Percentiles rank a stretch among this genome's conserved stretches.
phyloP scores from a whole-genome alignment of 768 basidiomycete genomes.

The Gymnopilus junonius region DNA sequence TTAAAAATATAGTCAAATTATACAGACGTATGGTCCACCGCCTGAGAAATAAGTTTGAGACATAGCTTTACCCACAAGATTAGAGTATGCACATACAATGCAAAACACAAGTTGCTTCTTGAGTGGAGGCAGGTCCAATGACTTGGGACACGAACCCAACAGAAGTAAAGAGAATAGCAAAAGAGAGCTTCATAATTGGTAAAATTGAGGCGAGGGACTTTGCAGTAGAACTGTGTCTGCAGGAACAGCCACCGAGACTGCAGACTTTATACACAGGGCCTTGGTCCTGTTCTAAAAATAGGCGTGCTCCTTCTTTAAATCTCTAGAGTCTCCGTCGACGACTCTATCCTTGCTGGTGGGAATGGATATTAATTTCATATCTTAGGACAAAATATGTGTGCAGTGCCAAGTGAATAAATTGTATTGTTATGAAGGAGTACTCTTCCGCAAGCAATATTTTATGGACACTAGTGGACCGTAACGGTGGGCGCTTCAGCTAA shows the following conservation, averaged over 20 bases:
- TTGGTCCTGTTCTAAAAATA: background rate
- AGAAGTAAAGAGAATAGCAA: background rate
- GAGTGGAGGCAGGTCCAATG: background rate
- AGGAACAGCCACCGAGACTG: background rate
- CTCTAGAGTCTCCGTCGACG: background rate
- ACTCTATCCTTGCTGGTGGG: background rate
- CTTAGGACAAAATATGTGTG: background rate
- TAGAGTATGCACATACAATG: background rate
- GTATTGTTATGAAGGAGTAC: background rate
- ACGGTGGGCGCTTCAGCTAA: background rate
- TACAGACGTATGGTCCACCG: constrained; percentile 15
- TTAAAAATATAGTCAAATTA: background rate
- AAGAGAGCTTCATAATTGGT: constrained; percentile 1
- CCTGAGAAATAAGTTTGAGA: background rate
- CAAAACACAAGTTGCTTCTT: background rate
- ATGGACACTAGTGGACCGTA: background rate
- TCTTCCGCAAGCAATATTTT: too few species aligned
- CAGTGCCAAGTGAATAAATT: too few species aligned
- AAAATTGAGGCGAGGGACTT: background rate
- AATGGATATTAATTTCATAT: background rate
- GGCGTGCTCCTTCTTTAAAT: too few species aligned
- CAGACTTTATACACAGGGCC: background rate
- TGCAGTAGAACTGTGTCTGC: background rate
- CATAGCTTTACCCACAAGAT: background rate
- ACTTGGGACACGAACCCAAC: background rate